Conservation (phyloP, 1,139 yeast species). For the Hyphopichia wangnamkhiaoensis region DNA sequence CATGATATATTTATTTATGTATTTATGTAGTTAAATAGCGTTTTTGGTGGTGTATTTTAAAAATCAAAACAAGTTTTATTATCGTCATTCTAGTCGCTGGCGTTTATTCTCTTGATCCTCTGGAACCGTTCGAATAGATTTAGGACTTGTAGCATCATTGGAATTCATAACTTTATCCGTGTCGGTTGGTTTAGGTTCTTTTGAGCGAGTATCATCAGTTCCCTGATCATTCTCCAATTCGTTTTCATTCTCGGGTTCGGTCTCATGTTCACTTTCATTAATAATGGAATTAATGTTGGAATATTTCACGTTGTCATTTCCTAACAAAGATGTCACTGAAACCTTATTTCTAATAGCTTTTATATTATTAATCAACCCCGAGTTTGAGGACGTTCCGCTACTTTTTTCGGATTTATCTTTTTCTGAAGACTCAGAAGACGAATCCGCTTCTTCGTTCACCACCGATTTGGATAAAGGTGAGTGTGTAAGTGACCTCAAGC, state of each 20-base stretch:
- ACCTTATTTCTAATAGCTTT: conserved; percentile 19
- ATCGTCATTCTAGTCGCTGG: neutral
- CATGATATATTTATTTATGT: no score
- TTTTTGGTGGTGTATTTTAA: no score
- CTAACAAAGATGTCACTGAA: conserved; percentile 34
- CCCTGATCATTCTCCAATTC: conserved; percentile 2
- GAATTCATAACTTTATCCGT: no score
- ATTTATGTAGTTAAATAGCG: no score
- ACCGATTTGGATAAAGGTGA: conserved; percentile 8
- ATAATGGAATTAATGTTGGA: conserved; percentile 13
- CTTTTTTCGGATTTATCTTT: neutral
- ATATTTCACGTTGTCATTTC: conserved; percentile 14
- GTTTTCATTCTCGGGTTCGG: conserved; percentile 2
- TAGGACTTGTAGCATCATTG: conserved; percentile 1
- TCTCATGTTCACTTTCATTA: conserved; percentile 9
- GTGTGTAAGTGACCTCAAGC: conserved; percentile 4
- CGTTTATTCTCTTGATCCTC: conserved; percentile 2
- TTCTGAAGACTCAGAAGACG: neutral
- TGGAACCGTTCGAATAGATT: neutral
- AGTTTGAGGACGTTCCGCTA: no score
- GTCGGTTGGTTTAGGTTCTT: neutral
- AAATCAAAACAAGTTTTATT: no score
- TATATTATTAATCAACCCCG: neutral
- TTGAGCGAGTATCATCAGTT: neutral
- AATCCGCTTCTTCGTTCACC: conserved; percentile 6